phyloP scores from a whole-genome alignment of 2,329 filamentous ascomycete species.

The Penicillium sp. region DNA sequence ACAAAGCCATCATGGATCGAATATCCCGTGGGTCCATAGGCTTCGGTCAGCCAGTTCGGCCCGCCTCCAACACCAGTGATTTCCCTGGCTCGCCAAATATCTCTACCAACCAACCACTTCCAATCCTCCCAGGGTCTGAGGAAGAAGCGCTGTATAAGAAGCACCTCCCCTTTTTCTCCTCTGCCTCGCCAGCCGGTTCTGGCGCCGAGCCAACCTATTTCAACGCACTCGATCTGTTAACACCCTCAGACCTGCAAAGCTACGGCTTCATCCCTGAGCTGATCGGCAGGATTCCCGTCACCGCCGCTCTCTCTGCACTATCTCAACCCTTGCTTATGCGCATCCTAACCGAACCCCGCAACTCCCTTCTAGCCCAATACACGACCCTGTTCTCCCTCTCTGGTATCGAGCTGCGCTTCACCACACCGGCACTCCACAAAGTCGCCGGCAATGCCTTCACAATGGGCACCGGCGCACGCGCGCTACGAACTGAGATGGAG shows the following conservation, averaged over 20 bases:
- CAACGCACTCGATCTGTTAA: slow-evolving; percentile 68
- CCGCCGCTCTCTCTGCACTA: slow-evolving; percentile 79
- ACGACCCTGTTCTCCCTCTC: slow-evolving; percentile 82
- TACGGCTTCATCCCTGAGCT: slow-evolving; percentile 94
- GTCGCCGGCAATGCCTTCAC: slow-evolving; percentile 70
- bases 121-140: slow-evolving; percentile 63
- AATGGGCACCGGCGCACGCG: slow-evolving; percentile 77
- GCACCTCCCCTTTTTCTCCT: slow-evolving; percentile 60
- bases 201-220: slow-evolving; percentile 50
- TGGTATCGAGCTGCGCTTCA: slow-evolving; percentile 75
- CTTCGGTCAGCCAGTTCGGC: slow-evolving; percentile 79
- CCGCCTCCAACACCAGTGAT: slow-evolving; percentile 38
- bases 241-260: slow-evolving; percentile 72
- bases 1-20: slow-evolving; percentile 83
- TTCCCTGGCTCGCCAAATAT: slow-evolving; percentile 25
- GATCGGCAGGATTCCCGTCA: slow-evolving; percentile 92
- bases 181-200: slow-evolving; percentile 49
- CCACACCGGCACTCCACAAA: slow-evolving; percentile 73
- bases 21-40: slow-evolving; percentile 84
- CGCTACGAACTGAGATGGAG: slow-evolving; percentile 78
- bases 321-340: slow-evolving; percentile 68
- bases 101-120: slow-evolving; percentile 43
- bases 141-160: slow-evolving; percentile 61
- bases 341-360: slow-evolving; percentile 88
- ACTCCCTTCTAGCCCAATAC: slow-evolving; percentile 85